These are phyloP conservation scores for Poteriospumella lacustris DNA, from an alignment of 108 stramenopile species.

Conservation along the genomic window DNA sequence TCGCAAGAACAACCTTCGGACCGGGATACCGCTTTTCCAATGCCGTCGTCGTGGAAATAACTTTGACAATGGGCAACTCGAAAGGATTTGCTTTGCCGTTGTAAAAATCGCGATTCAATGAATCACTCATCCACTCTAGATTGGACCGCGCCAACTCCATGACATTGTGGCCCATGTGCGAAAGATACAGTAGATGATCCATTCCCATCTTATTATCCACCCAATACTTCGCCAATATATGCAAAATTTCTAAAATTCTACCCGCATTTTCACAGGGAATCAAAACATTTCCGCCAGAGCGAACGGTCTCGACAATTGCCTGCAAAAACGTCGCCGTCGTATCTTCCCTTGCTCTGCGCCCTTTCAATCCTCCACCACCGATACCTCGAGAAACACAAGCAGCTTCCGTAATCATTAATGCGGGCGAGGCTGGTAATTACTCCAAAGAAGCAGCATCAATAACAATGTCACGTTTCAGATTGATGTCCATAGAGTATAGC, in stretches of 20 bases:
- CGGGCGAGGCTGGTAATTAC: not conserved
- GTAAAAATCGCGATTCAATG: not conserved
- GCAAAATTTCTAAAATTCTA: slow-evolving; percentile 18
- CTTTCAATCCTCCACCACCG: not conserved
- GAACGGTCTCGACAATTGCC: not conserved
- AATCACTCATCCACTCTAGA: slow-evolving; percentile 22
- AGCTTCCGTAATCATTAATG: slow-evolving; percentile 10
- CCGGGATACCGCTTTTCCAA: not conserved
- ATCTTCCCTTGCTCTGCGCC: too few species aligned
- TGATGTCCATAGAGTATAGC: slow-evolving; percentile 25
- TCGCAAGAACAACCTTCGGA: slow-evolving; percentile 25
- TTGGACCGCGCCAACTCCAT: not conserved
- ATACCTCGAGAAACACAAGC: not conserved
- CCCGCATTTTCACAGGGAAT: slow-evolving; percentile 14
- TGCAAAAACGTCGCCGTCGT: not conserved
- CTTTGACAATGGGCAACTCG: not conserved
- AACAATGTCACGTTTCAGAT: not conserved
- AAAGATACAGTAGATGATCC: slow-evolving; percentile 16
- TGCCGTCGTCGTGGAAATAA: not conserved
- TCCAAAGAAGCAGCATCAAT: slow-evolving; percentile 16
- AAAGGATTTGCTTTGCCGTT: slow-evolving; percentile 29
- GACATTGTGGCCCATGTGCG: slow-evolving; percentile 19
- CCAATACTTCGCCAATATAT: not conserved
- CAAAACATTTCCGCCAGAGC: slow-evolving; percentile 26
- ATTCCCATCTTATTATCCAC: slow-evolving; percentile 16